phyloP scores from a whole-genome alignment of 1,284 basidiomycete species.

The Sporisorium exsertum region DNA sequence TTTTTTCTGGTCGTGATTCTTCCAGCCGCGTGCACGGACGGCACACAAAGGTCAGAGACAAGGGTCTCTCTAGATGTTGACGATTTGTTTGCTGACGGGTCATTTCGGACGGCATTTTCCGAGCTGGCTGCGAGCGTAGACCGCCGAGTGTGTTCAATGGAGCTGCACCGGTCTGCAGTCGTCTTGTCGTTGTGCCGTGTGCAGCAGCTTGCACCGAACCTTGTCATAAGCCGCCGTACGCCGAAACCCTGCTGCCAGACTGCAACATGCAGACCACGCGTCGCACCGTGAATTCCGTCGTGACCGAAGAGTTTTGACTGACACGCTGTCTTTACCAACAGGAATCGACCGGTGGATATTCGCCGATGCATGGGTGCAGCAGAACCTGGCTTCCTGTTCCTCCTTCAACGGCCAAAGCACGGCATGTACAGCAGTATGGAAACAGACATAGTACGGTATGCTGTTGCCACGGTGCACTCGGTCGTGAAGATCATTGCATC shows the following conservation, averaged over 20 bases:
- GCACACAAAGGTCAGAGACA: constrained; percentile 3
- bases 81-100: constrained; percentile 14
- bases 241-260: neutral
- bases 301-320: constrained; percentile 15
- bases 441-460: neutral
- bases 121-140: constrained; percentile 14
- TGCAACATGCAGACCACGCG: neutral
- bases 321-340: neutral
- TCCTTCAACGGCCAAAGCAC: neutral
- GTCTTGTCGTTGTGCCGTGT: too few relatives aligned
- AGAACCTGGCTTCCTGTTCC: neutral
- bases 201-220: neutral
- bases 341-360: constrained; percentile 14
- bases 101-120: constrained; percentile 26
- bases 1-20: neutral
- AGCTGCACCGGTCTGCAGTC: neutral
- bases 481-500: neutral
- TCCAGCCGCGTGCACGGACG: constrained; percentile 10
- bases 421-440: neutral
- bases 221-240: constrained; percentile 23
- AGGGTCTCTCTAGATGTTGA: constrained; percentile 18
- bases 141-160: neutral
- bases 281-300: constrained; percentile 35
- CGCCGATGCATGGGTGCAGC: constrained; percentile 8
- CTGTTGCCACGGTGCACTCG: neutral